phyloP scores from a whole-genome alignment of 2,329 filamentous ascomycete species.

The Polychaeton citri region DNA sequence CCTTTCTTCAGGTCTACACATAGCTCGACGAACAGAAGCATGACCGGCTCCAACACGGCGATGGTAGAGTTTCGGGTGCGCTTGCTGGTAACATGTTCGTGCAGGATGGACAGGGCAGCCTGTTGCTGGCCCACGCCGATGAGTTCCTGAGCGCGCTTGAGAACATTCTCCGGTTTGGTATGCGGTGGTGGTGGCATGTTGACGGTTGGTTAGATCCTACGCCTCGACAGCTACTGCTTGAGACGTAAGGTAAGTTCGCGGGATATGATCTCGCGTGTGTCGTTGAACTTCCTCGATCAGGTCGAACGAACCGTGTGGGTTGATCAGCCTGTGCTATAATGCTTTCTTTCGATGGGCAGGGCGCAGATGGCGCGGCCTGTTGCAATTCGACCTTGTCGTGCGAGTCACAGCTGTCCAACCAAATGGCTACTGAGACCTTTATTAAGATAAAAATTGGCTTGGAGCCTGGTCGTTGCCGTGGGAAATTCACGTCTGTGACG shows the following conservation, averaged over 20 bases:
- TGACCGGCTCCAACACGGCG: constrained; percentile 89
- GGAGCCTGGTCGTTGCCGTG: background rate
- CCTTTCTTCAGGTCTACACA: constrained; percentile 97
- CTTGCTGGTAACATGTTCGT: constrained; percentile 99
- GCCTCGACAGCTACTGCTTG: no score
- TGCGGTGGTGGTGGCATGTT: constrained; percentile 89
- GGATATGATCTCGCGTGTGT: no score
- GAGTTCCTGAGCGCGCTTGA: constrained; percentile 96
- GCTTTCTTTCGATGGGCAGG: no score
- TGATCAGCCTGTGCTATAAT: no score
- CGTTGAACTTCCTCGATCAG: no score
- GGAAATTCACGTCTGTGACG: background rate
- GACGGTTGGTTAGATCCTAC: no score
- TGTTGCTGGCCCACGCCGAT: constrained; percentile 91
- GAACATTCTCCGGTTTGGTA: constrained; percentile 97
- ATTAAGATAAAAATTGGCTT: no score
- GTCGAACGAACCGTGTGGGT: no score
- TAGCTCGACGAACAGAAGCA: constrained; percentile 93
- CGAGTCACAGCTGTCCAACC: background rate
- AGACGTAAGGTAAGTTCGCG: no score
- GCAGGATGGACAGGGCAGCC: constrained; percentile 84
- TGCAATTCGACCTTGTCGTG: no score
- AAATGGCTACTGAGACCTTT: background rate
- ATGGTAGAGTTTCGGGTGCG: constrained; percentile 95
- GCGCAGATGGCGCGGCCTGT: no score